These are phyloP conservation scores for Oidiodendron maius DNA, from an alignment of 495 filamentous ascomycete species.

Conservation along the genomic window DNA sequence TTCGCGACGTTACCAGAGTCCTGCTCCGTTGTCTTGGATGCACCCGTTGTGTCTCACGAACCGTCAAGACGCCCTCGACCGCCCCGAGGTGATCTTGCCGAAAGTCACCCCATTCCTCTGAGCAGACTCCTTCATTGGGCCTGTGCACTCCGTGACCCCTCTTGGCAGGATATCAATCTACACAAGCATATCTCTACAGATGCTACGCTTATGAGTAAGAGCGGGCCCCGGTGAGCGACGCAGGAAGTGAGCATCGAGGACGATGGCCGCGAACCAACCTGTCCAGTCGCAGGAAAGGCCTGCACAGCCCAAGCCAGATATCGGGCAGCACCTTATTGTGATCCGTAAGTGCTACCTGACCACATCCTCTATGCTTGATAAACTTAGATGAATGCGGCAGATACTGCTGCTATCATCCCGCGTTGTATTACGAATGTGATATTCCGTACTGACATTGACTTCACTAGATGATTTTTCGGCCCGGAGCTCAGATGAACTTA, in stretches of 20 bases:
- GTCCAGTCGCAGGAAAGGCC: constrained; percentile 24
- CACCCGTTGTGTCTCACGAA: constrained; percentile 14
- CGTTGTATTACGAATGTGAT: constrained; percentile 9
- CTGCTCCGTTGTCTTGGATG: constrained; percentile 9
- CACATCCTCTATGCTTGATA: no score
- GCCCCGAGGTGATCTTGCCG: constrained; percentile 2
- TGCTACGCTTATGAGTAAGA: constrained; percentile 11
- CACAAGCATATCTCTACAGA: constrained; percentile 3
- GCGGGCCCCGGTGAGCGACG: constrained; percentile 11
- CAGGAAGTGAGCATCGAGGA: constrained; percentile 6
- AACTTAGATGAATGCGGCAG: constrained; percentile 3
- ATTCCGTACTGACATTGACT: constrained; percentile 11
- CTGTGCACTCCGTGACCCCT: not conserved
- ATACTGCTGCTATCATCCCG: not conserved
- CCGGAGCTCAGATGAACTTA: constrained; percentile 88
- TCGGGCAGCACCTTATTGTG: constrained; percentile 67
- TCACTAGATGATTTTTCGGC: constrained; percentile 74
- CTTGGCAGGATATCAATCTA: not conserved
- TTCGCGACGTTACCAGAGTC: constrained; percentile 15
- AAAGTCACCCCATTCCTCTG: constrained; percentile 4
- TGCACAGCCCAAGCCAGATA: constrained; percentile 38
- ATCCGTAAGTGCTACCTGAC: constrained; percentile 56
- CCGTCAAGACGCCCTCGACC: constrained; percentile 10
- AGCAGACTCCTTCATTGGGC: not conserved
- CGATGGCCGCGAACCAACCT: constrained; percentile 39